Percentiles rank a stretch among this genome's conserved stretches.
These are phyloP conservation scores for Viola odorata DNA, from an alignment of 345 rosid species.

Conservation along the genomic window DNA sequence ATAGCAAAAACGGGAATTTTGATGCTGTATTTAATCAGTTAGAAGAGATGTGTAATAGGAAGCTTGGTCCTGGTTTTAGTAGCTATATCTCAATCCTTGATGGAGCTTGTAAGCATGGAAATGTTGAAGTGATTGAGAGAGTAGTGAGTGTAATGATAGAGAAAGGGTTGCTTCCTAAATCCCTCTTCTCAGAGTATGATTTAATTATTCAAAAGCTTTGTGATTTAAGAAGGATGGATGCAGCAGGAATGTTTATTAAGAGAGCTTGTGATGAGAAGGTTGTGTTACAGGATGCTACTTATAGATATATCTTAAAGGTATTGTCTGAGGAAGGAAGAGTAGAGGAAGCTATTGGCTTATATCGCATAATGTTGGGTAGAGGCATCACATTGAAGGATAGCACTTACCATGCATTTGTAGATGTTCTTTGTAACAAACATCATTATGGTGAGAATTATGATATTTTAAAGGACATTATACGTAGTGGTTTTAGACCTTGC, in stretches of 20 bases:
- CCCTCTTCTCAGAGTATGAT: slow-evolving; percentile 20
- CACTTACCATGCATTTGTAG: slow-evolving; percentile 37
- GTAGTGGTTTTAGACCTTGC: slow-evolving; percentile 40
- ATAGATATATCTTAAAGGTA: slow-evolving; percentile 45
- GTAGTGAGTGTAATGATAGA: slow-evolving; percentile 35
- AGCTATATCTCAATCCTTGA: slow-evolving; percentile 55
- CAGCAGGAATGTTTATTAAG: slow-evolving; percentile 48
- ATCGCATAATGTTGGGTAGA: slow-evolving; percentile 27
- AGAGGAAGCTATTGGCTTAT: slow-evolving; percentile 43
- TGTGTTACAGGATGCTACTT: slow-evolving; percentile 35
- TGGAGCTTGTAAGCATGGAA: slow-evolving; percentile 48
- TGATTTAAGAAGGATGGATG: slow-evolving; percentile 48
- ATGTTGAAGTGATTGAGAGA: slow-evolving; percentile 38
- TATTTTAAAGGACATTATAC: slow-evolving; percentile 41
- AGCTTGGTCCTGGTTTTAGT: slow-evolving; percentile 37
- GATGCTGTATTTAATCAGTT: slow-evolving; percentile 35
- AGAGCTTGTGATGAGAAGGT: slow-evolving; percentile 35
- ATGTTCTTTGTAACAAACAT: slow-evolving; percentile 46
- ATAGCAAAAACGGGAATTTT: slow-evolving; percentile 46
- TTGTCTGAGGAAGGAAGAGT: slow-evolving; percentile 41
- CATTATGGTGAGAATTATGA: slow-evolving; percentile 26
- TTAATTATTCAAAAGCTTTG: slow-evolving; percentile 45
- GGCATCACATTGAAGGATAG: slow-evolving; percentile 32
- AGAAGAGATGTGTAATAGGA: slow-evolving; percentile 46
- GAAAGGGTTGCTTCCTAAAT: slow-evolving; percentile 31